Base-by-base conservation (phyloP, 352 stramenopile species). In the Blastocystis sp. region DNA sequence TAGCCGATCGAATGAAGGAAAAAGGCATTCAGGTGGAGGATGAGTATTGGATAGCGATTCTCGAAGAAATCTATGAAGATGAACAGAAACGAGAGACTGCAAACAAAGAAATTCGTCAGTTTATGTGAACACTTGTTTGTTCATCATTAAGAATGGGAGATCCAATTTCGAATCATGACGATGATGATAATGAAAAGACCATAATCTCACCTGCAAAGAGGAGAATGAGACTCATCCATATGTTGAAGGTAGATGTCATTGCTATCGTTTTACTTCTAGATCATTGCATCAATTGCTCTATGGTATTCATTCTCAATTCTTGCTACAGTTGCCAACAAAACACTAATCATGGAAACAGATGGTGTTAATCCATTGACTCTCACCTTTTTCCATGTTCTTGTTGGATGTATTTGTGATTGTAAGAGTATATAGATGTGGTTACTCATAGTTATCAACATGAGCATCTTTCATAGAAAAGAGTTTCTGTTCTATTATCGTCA, bases 331-430 rank as follows among this genome's bases (percentile, higher is more conserved):
- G 37, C 59, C 19, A 78, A 78, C 42, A 78, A 78, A 24, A n/a
- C 7, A 9, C 42, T 78, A 27, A 78, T 78, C 12, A 32, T 16
- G n/a, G 66, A 21, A 59, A 21, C 32, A 35, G 66, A 58, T 14
- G 27, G n/a, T 49, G 66, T 78, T 16, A 21, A 54, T 24, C 66
- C 66, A 32, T 32, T 78, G 39, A 86, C 74, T 29, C 59, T 86
- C 19, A 86, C 74, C 35, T 86, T 86, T 32, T 35, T 43, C 21
- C 74, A 86, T 77, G 74, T 86, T 7, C 16, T 51, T 77, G 39
- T 86, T 67, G 71, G 74, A 24, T 74, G 24, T 11, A 0, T 86
- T 7, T 86, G 74, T 35, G 74, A 86, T 86, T 52, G 74, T 86
- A 35, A 29, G 6, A 14, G n/a, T 6, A 12, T 66, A 43, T 66